phyloP scores from a whole-genome alignment of 192 early-diverging fungal genomes.

The Podila epicladia region DNA sequence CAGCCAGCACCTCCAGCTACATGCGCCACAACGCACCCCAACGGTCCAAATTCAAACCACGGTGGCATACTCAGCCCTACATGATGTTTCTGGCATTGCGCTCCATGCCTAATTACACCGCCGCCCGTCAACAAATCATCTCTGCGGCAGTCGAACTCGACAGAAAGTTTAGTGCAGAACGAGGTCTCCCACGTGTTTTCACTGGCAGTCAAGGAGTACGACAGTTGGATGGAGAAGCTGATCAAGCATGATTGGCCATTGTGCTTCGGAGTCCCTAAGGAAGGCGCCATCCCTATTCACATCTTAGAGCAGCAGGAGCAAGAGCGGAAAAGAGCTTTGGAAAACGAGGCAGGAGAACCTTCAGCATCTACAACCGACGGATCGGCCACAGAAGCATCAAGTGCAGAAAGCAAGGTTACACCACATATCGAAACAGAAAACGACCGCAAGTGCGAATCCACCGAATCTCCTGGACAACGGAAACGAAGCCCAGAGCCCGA shows the following conservation, averaged over 20 bases:
- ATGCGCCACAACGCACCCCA: slow-evolving; percentile 40
- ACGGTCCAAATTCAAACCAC: slow-evolving; percentile 60
- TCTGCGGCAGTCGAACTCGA: slow-evolving; percentile 79
- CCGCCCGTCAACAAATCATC: slow-evolving; percentile 80
- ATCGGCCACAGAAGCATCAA: not conserved
- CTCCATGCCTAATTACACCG: slow-evolving; percentile 69
- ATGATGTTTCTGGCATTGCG: slow-evolving; percentile 84
- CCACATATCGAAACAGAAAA: not conserved
- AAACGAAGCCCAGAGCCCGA: slow-evolving; percentile 31
- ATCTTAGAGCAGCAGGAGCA: slow-evolving; percentile 36
- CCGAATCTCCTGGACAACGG: not conserved
- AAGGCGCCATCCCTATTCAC: slow-evolving; percentile 41
- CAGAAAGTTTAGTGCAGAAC: slow-evolving; percentile 73
- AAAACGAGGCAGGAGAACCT: not conserved
- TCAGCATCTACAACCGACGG: not conserved
- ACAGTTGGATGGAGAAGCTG: slow-evolving; percentile 78
- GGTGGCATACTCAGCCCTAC: slow-evolving; percentile 93
- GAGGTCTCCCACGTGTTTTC: slow-evolving; percentile 81
- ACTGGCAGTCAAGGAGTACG: slow-evolving; percentile 80
- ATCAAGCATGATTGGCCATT: slow-evolving; percentile 85
- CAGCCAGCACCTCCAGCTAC: slow-evolving; percentile 8
- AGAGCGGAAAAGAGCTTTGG: not conserved
- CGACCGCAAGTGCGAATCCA: not conserved
- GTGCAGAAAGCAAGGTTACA: not conserved
- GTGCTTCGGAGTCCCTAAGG: slow-evolving; percentile 78